Percentiles rank a stretch among this genome's conserved stretches.
These are phyloP conservation scores for Mycogone perniciosa DNA, from an alignment of 2,329 filamentous ascomycete species.

Conservation along the genomic window DNA sequence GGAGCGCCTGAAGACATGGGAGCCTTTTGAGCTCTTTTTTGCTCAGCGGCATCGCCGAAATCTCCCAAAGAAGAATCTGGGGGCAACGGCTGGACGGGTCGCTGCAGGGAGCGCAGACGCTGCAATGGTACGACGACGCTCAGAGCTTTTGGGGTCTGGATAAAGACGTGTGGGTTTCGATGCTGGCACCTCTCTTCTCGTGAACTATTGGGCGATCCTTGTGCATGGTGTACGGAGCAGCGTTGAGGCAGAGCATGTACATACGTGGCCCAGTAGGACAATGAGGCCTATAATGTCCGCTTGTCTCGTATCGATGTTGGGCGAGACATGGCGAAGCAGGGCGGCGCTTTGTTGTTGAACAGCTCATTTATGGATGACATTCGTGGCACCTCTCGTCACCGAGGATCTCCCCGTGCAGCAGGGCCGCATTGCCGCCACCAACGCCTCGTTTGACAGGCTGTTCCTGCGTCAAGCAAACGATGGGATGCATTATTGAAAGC, in stretches of 20 bases:
- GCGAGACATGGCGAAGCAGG: not conserved
- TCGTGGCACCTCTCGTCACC: not conserved
- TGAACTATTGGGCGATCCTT: not conserved
- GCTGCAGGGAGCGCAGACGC: slow-evolving; percentile 7
- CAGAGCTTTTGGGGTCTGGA: not conserved
- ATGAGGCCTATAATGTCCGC: not conserved
- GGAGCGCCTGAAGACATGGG: not conserved
- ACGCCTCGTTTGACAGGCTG: not conserved
- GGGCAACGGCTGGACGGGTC: slow-evolving; percentile 1
- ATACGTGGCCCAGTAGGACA: not conserved
- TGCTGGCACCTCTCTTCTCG: not conserved
- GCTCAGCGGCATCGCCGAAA: slow-evolving; percentile 12
- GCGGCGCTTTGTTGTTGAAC: not conserved
- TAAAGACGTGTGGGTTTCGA: not conserved
- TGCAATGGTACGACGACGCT: not conserved
- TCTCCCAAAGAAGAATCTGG: not conserved
- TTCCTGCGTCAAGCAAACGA: too few relatives aligned
- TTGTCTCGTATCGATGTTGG: too few relatives aligned
- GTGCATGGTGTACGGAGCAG: not conserved
- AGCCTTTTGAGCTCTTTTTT: slow-evolving; percentile 1
- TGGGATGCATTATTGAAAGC: too few relatives aligned
- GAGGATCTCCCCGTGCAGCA: not conserved
- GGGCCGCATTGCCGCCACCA: not conserved
- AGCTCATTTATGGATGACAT: not conserved
- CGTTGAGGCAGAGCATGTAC: too few relatives aligned